phyloP scores from a whole-genome alignment of 495 filamentous ascomycete genomes.

The Tuber aestivum region DNA sequence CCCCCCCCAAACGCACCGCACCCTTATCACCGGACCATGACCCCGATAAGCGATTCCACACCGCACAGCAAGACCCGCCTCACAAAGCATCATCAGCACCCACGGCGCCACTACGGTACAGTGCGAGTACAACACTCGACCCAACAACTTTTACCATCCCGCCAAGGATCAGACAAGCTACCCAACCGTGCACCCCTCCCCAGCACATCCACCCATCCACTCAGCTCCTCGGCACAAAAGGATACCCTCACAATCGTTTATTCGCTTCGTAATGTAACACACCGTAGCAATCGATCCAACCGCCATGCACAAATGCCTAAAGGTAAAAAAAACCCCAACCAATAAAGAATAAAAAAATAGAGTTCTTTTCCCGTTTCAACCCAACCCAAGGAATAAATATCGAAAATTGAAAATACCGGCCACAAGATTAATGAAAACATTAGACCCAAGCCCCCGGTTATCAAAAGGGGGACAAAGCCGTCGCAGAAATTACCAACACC shows the following conservation, averaged over 20 bases:
- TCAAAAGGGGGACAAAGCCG: background rate
- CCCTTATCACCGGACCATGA: background rate
- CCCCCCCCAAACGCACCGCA: background rate
- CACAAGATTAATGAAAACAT: background rate
- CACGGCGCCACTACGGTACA: too few relatives aligned
- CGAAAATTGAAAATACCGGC: background rate
- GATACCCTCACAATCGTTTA: background rate
- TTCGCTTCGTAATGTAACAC: background rate
- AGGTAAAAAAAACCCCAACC: background rate
- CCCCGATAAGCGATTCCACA: background rate
- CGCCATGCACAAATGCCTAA: background rate
- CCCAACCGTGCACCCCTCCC: background rate
- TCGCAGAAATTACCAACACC: background rate
- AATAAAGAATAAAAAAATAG: background rate
- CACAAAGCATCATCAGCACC: background rate
- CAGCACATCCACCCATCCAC: background rate
- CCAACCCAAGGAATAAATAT: background rate
- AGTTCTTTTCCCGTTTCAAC: background rate
- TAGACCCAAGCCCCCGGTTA: background rate
- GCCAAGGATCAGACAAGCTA: background rate
- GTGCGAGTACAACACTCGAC: background rate
- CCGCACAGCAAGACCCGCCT: background rate
- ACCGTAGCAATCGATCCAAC: background rate
- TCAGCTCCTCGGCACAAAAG: background rate
- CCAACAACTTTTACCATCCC: background rate